A percentile compares a stretch with the other conserved stretches of the same genome.
Evolutionary conservation across 371 early-diverging fungal species (phyloP).

Genomic region (Rhizomucor pusillus): DNA sequence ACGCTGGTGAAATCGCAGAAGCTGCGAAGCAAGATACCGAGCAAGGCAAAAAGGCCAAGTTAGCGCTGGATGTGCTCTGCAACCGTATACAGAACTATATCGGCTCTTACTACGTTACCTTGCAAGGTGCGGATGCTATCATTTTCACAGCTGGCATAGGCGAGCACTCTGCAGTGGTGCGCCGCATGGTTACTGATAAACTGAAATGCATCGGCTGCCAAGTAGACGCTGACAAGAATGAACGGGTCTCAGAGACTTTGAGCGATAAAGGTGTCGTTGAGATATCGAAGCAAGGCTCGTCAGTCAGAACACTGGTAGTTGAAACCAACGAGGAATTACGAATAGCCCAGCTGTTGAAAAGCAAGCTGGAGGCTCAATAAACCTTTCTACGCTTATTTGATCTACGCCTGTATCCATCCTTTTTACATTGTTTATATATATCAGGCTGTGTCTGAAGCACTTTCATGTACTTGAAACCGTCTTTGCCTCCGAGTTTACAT

Average conservation of each 20-base stretch:
- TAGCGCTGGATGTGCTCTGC: slow-evolving; percentile 31
- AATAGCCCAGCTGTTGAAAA: slow-evolving; percentile 23
- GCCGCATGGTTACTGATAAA: slow-evolving; percentile 16
- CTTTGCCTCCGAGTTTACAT: too few relatives aligned
- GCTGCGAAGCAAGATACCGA: slow-evolving; percentile 2
- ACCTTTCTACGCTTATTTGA: too few relatives aligned
- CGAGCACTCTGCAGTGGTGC: slow-evolving; percentile 23
- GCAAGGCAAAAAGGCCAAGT: slow-evolving; percentile 13
- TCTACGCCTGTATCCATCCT: too few relatives aligned
- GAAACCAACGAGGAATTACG: slow-evolving; percentile 42
- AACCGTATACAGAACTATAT: slow-evolving; percentile 39
- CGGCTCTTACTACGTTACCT: slow-evolving; percentile 28
- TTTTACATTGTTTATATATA: too few relatives aligned
- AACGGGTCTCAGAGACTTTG: slow-evolving; percentile 7
- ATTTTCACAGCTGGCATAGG: slow-evolving; percentile 46
- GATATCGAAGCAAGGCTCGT: slow-evolving; percentile 8
- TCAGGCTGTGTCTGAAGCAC: too few relatives aligned
- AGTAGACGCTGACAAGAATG: slow-evolving; percentile 23
- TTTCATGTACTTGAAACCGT: too few relatives aligned
- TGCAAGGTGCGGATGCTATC: slow-evolving; percentile 29
- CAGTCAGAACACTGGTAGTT: slow-evolving; percentile 24
- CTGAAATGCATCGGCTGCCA: slow-evolving; percentile 22
- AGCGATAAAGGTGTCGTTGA: slow-evolving; percentile 11
- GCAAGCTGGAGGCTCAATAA: not conserved
- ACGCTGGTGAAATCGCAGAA: slow-evolving; percentile 28